Base-by-base conservation (phyloP, 192 early-diverging fungal genomes). In the Gaertneriomyces semiglobifer region DNA sequence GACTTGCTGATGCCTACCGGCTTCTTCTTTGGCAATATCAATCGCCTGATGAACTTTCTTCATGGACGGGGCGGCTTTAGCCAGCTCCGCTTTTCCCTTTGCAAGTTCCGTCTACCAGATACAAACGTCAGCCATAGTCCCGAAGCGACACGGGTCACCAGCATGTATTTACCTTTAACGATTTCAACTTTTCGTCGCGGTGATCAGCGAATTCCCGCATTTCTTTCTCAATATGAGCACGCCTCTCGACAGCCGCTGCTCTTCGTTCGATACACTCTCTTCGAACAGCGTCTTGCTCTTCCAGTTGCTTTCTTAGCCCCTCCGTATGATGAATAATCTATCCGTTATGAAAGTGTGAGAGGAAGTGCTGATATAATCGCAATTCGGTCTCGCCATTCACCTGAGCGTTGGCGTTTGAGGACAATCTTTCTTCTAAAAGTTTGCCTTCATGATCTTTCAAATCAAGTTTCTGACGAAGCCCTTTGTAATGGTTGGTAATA, bases 151-250 rank as follows among this genome's bases (percentile, higher is more conserved):
- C 11, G n/a, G 25, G 16, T 57, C 25, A 2, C 1, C 25, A 33
- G 25, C 25, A 2, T 33, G 25, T 33, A 33, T 1, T 33, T 20
- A 72, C 68, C 74, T 86, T 82, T 25, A 98, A 81, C 51, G 92
- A 86, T 64, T 92, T 84, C 39, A 98, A 69, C 75, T 97, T 98
- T 11, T 84, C 84, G 43, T 93, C 92, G 67, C 92, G 92, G 73
- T 98, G 88, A 42, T 79, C 78, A 56, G 88, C 85, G 50, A 95
- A 93, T 69, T 96, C 93, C 20, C 81, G 78, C 92, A 98, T 96
- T 71, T 98, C 95, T 44, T 56, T 58, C 69, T 79, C 74, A 52
- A 94, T 89, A 41, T 81, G 76, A 53, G 81, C 63, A 16, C 80
- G 83, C 10, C 85, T 81, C 41, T 67, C 72, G 11, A 73, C 25